Conservation (phyloP, 345 rosid species). For the Crucihimalaya himalaica region DNA sequence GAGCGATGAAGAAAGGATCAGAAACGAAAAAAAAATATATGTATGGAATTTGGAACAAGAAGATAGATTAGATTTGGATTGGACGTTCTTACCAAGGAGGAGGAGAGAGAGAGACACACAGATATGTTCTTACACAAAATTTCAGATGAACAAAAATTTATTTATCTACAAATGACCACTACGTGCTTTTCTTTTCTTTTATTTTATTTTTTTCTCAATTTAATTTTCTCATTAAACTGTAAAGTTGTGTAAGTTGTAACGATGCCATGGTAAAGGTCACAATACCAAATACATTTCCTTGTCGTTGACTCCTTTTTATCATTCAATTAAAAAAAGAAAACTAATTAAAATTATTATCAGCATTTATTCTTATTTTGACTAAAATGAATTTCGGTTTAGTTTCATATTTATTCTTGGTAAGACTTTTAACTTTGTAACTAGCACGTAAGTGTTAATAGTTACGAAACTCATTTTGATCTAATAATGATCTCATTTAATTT, state of each 20-base stretch:
- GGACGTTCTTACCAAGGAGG: conserved; percentile 30
- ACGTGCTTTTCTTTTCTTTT: background rate
- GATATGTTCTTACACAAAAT: conserved; percentile 23
- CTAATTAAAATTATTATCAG: background rate
- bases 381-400: background rate
- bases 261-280: conserved; percentile 9
- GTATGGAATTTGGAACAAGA: background rate
- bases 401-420: too few species aligned
- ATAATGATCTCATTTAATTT: conserved; percentile 10
- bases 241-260: conserved; percentile 11
- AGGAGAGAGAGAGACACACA: conserved; percentile 5
- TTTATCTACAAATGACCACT: conserved; percentile 17
- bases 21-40: background rate
- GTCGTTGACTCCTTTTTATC: conserved; percentile 17
- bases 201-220: background rate
- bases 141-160: conserved; percentile 23
- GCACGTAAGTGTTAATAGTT: background rate
- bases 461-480: background rate
- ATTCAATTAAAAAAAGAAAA: too few species aligned
- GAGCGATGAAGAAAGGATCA: background rate
- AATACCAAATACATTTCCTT: background rate
- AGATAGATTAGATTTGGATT: conserved; percentile 27
- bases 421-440: background rate
- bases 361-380: too few species aligned
- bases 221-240: background rate